These are phyloP conservation scores for Chaetoceros muelleri DNA, from an alignment of 108 stramenopile species.

Conservation along the genomic window DNA sequence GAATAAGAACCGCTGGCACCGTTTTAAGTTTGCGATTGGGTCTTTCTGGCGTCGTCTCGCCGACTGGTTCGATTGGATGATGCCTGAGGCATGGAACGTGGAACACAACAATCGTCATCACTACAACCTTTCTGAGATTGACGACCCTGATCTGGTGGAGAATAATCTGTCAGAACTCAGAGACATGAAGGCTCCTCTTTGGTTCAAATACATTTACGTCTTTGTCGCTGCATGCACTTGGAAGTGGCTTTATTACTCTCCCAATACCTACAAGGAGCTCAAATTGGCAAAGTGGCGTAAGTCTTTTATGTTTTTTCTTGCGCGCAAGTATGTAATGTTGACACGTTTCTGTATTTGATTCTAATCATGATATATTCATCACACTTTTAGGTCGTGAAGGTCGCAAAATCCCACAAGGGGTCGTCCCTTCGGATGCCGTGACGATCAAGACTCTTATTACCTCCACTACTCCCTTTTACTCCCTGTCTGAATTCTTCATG, in stretches of 20 bases:
- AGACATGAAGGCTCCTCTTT: slow-evolving; percentile 29
- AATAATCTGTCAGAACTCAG: slow-evolving; percentile 61
- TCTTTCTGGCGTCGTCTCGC: slow-evolving; percentile 39
- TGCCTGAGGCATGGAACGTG: slow-evolving; percentile 89
- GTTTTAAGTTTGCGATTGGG: slow-evolving; percentile 74
- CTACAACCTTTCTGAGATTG: slow-evolving; percentile 64
- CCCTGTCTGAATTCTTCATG: slow-evolving; percentile 44
- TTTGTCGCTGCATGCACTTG: slow-evolving; percentile 47
- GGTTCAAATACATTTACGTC: slow-evolving; percentile 49
- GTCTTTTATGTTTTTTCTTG: background rate
- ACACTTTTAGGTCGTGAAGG: slow-evolving; percentile 20
- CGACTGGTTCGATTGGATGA: slow-evolving; percentile 89
- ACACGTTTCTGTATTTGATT: background rate
- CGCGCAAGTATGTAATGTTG: too few species aligned
- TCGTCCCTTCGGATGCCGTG: slow-evolving; percentile 54
- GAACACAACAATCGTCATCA: slow-evolving; percentile 91
- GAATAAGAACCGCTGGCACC: slow-evolving; percentile 56
- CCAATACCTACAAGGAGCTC: slow-evolving; percentile 89
- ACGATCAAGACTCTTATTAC: slow-evolving; percentile 41
- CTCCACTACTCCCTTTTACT: slow-evolving; percentile 43
- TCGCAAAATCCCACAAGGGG: slow-evolving; percentile 41
- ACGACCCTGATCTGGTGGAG: slow-evolving; percentile 86
- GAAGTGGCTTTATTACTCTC: slow-evolving; percentile 90
- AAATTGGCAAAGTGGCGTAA: slow-evolving; percentile 52
- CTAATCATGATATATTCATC: too few species aligned